phyloP scores from a whole-genome alignment of 208 protist species.

The Leishmania lainsoni region DNA sequence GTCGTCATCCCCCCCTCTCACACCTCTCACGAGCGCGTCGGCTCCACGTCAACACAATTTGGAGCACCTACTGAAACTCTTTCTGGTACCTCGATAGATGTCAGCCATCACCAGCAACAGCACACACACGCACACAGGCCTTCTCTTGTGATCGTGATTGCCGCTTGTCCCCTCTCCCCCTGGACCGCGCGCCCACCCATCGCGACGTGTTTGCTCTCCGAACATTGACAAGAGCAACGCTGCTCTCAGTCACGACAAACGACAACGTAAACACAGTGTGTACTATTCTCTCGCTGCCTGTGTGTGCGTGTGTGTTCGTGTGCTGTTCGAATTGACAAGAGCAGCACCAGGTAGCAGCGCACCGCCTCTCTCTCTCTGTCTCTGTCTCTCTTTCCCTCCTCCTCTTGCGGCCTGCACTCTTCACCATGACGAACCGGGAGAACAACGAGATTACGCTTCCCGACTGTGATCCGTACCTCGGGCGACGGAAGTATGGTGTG shows the following conservation, averaged over 20 bases:
- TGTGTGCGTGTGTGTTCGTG: not conserved
- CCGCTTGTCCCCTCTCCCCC: not conserved
- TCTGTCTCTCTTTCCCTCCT: not conserved
- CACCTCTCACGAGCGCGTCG: not conserved
- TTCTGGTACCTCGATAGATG: not conserved
- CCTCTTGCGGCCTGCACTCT: not conserved
- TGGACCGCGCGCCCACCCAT: not conserved
- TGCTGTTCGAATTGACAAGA: too few species aligned
- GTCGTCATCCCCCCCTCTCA: not conserved
- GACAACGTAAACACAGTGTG: not conserved
- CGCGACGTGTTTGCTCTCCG: not conserved
- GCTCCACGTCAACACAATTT: not conserved
- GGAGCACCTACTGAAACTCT: not conserved
- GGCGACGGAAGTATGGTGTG: not conserved
- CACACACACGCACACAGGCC: not conserved
- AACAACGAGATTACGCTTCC: slow-evolving; percentile 3
- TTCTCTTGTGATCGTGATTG: not conserved
- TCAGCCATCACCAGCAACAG: not conserved
- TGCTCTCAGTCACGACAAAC: not conserved
- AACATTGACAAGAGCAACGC: not conserved
- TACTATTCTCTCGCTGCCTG: not conserved
- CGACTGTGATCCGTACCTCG: slow-evolving; percentile 1
- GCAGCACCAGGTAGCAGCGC: not conserved
- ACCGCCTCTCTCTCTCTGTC: not conserved
- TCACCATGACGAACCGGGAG: not conserved